Evolutionary conservation across 176 grass and related monocot genomes (phyloP), one percentile per base, ranked within the genome.

Genomic region (Oryza nivara): DNA sequence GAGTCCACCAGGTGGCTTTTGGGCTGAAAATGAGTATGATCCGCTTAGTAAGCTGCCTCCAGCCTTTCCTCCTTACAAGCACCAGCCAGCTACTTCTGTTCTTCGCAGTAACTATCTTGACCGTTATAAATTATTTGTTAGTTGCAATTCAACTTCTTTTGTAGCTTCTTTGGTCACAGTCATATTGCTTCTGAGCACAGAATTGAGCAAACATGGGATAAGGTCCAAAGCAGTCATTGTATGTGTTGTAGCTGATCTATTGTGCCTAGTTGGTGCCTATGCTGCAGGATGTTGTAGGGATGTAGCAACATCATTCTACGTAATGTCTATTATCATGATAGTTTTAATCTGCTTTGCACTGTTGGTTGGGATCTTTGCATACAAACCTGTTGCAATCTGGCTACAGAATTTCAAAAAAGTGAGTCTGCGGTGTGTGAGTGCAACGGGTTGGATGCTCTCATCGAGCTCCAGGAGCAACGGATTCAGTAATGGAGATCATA

Each of bases 101-200:
- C 88, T 90, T 78, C 84, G 63, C n/a, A 74, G 38, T n/a, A 20
- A 47, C n/a, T 67, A 86, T 28, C 74, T 63, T 15, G 0, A 1
- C 9, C 84, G 68, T 7, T 90, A 86, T 28, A 69, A 86, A 30
- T 5, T 28, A 40, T 90, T 86, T 82, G 28, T 86, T 54, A 32
- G 0, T 68, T 90, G 36, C 84, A 90, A 90, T 16, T 77, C 84
- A 0, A 90, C 88, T 64, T 86, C 84, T 7, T 90, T 90, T 48
- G 84, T 90, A 17, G 88, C 84, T 4, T 90, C 88, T 83, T 69
- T 90, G 74, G 88, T 90, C n/a, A 90, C 76, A 15, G 19, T 90
- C 74, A 86, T 90, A 41, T 41, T 90, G 60, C 80, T 90, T 79
- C 48, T 90, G 20, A 90, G 84, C 40, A 67, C 84, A 79, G 16